phyloP scores from a whole-genome alignment of 2,329 filamentous ascomycete species.

The Neodidymelliopsis sp. region DNA sequence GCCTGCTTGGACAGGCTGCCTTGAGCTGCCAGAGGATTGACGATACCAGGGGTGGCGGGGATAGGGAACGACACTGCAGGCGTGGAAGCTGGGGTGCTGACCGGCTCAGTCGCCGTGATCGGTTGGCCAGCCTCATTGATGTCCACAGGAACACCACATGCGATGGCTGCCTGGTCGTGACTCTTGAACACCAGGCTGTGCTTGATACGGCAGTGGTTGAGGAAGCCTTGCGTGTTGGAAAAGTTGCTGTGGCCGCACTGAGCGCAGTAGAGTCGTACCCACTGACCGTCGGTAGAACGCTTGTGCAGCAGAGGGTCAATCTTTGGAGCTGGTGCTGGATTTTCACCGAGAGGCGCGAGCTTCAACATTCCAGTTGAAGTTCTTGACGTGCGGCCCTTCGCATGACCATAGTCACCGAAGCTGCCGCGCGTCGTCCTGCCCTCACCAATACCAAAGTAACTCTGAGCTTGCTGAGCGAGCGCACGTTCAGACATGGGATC shows the following conservation, averaged over 20 bases:
- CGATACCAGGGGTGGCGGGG: constrained; percentile 40
- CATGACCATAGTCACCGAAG: constrained; percentile 62
- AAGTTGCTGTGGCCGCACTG: constrained; percentile 92
- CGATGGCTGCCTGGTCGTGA: constrained; percentile 90
- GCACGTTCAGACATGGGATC: constrained; percentile 61
- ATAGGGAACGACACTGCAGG: constrained; percentile 41
- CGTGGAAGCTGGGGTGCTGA: constrained; percentile 34
- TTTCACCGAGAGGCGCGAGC: constrained; percentile 52
- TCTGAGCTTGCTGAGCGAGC: constrained; percentile 45
- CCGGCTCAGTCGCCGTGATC: constrained; percentile 43
- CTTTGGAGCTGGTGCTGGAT: constrained; percentile 63
- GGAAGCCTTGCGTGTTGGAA: constrained; percentile 96
- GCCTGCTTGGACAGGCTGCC: constrained; percentile 35
- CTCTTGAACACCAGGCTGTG: constrained; percentile 94
- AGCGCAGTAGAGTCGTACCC: constrained; percentile 86
- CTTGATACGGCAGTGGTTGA: constrained; percentile 97
- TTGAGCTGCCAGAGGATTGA: constrained; percentile 46
- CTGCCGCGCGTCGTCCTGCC: constrained; percentile 83
- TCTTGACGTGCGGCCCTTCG: constrained; percentile 63
- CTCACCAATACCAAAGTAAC: constrained; percentile 59
- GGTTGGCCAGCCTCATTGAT: constrained; percentile 61
- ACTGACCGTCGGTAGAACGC: constrained; percentile 79
- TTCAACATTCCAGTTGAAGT: constrained; percentile 61
- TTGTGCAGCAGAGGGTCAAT: constrained; percentile 83
- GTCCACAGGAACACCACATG: constrained; percentile 84